Conservation (phyloP, 2,329 filamentous ascomycete genomes). For the Passalora sequoiae region DNA sequence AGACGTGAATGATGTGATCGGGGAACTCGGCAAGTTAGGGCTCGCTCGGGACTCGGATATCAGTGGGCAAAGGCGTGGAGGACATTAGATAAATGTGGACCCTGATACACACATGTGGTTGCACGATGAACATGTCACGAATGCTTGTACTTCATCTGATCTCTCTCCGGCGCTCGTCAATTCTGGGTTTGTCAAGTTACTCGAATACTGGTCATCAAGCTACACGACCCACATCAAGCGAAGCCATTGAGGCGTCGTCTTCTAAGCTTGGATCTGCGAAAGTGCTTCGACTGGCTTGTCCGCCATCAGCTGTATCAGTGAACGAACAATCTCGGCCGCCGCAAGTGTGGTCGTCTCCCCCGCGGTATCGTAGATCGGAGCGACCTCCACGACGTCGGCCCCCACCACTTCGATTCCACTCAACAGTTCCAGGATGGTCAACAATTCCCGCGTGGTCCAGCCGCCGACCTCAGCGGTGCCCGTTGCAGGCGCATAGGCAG, state of each 20-base stretch:
- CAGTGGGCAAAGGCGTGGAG: neutral
- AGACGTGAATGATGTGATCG: conserved; percentile 4
- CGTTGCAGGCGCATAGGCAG: conserved; percentile 49
- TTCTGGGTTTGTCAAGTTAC: neutral
- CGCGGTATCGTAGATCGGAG: conserved; percentile 57
- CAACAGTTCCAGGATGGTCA: conserved; percentile 56
- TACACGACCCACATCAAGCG: too few relatives aligned
- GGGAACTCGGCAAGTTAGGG: too few relatives aligned
- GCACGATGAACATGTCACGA: too few relatives aligned
- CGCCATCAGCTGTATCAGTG: conserved; percentile 47
- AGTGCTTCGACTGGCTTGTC: conserved; percentile 35
- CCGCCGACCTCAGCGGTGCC: conserved; percentile 59
- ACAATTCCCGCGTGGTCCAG: conserved; percentile 56
- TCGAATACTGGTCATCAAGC: too few relatives aligned
- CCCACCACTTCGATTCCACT: conserved; percentile 54
- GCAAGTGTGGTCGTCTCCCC: conserved; percentile 55
- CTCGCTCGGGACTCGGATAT: too few relatives aligned
- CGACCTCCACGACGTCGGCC: conserved; percentile 59
- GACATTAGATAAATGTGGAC: too few relatives aligned
- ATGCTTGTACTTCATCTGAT: too few relatives aligned
- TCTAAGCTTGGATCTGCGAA: too few relatives aligned
- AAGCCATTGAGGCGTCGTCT: too few relatives aligned
- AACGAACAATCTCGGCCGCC: conserved; percentile 51
- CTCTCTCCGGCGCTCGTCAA: too few relatives aligned
- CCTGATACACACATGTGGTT: too few relatives aligned